phyloP scores from a whole-genome alignment of 129 eudicot genomes.

The Calendula officinalis region DNA sequence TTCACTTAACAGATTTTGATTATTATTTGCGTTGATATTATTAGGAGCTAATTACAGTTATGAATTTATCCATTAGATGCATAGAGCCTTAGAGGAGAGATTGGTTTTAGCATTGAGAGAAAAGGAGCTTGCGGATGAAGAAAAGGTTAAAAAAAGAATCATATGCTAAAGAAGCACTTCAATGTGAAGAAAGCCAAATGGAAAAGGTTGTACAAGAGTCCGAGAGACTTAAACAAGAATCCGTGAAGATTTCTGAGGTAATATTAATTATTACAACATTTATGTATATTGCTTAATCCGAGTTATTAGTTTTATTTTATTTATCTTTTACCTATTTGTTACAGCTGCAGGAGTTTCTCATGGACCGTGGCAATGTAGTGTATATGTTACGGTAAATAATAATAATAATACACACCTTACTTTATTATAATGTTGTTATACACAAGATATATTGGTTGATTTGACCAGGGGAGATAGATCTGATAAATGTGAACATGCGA shows the following conservation, averaged over 20 bases:
- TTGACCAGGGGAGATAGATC: not conserved
- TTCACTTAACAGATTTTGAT: not conserved
- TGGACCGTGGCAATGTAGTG: slow-evolving; percentile 51
- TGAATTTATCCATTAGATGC: slow-evolving; percentile 44
- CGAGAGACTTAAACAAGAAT: slow-evolving; percentile 54
- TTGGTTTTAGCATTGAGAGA: slow-evolving; percentile 14
- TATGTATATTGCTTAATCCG: not conserved
- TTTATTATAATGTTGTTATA: too few species aligned
- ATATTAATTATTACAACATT: too few species aligned
- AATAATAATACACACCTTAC: too few species aligned
- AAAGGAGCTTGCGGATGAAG: slow-evolving; percentile 41
- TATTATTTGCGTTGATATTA: not conserved
- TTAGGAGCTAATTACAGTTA: not conserved
- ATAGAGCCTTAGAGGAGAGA: slow-evolving; percentile 33
- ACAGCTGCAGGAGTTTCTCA: slow-evolving; percentile 69
- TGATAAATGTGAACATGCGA: not conserved
- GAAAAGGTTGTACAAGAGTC: slow-evolving; percentile 52
- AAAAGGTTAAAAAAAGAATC: slow-evolving; percentile 50
- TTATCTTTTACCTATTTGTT: slow-evolving; percentile 11
- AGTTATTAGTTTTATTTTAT: not conserved
- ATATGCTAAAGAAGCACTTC: slow-evolving; percentile 26
- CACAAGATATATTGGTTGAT: not conserved
- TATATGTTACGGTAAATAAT: slow-evolving; percentile 38
- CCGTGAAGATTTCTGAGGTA: slow-evolving; percentile 65
- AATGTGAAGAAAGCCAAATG: slow-evolving; percentile 46